Conservation (phyloP, 2,329 filamentous ascomycete species). For the Purpureocillium lavendulum region DNA sequence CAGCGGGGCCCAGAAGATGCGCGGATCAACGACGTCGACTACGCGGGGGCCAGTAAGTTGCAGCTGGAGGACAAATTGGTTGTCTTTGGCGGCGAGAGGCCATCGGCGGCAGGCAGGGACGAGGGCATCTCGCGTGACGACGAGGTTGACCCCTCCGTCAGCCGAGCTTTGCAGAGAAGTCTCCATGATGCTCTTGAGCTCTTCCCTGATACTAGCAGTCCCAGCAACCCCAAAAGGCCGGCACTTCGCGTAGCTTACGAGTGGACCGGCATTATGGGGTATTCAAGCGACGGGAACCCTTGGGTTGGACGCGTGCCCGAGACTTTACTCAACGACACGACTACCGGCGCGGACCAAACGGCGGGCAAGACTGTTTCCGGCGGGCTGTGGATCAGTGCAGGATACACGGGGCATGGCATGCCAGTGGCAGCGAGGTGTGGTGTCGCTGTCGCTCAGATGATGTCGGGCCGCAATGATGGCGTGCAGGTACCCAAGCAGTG, state of each 20-base stretch:
- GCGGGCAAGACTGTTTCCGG: too few species aligned
- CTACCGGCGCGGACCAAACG: neutral
- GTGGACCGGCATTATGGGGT: slow-evolving; percentile 80
- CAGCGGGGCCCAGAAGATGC: slow-evolving; percentile 42
- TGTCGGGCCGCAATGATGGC: slow-evolving; percentile 31
- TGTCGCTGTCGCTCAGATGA: slow-evolving; percentile 53
- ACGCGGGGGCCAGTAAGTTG: slow-evolving; percentile 27
- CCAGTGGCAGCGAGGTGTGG: slow-evolving; percentile 61
- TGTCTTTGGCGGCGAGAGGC: slow-evolving; percentile 64
- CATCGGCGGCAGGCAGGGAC: slow-evolving; percentile 35
- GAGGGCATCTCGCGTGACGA: slow-evolving; percentile 53
- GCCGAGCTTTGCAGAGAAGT: slow-evolving; percentile 43
- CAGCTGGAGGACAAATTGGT: slow-evolving; percentile 35
- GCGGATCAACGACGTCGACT: too few species aligned
- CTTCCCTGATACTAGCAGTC: slow-evolving; percentile 13
- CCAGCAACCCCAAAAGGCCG: slow-evolving; percentile 17
- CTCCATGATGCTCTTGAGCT: slow-evolving; percentile 34
- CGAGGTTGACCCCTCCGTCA: slow-evolving; percentile 45
- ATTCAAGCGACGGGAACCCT: slow-evolving; percentile 56
- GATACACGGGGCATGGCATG: slow-evolving; percentile 72
- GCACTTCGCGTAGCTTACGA: slow-evolving; percentile 47
- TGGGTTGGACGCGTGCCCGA: slow-evolving; percentile 62
- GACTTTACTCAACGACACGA: slow-evolving; percentile 13
- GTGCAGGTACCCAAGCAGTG: slow-evolving; percentile 37
- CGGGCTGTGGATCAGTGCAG: slow-evolving; percentile 56